Conservation (phyloP, 2,329 filamentous ascomycete species). For the Calycina marina region DNA sequence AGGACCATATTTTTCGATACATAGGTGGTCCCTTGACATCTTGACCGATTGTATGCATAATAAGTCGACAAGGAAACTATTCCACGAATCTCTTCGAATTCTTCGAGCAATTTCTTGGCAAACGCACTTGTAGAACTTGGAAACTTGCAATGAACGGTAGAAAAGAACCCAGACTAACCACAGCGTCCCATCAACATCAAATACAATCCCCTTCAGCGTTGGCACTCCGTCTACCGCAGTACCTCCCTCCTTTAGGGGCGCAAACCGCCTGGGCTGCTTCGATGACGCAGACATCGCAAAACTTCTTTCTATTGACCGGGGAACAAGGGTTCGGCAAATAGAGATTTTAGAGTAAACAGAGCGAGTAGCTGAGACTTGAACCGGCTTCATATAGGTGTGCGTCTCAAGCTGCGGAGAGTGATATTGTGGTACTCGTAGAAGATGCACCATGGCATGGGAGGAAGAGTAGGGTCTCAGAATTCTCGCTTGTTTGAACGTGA, state of each 20-base stretch:
- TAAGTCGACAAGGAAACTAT: background rate
- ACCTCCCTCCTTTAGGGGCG: slow-evolving; percentile 32
- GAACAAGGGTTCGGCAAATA: background rate
- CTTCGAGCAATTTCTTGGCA: background rate
- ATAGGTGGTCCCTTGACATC: background rate
- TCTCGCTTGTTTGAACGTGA: background rate
- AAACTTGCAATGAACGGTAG: too few species aligned
- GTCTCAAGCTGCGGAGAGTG: background rate
- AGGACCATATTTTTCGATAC: too few species aligned
- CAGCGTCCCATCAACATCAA: slow-evolving; percentile 90
- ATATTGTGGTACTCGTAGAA: background rate
- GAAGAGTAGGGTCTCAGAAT: background rate
- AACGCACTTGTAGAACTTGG: too few species aligned
- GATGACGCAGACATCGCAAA: slow-evolving; percentile 12
- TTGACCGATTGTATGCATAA: background rate
- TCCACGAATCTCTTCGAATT: background rate
- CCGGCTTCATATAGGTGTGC: background rate
- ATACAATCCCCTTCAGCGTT: slow-evolving; percentile 49
- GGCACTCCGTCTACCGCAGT: slow-evolving; percentile 23
- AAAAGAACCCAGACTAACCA: slow-evolving; percentile 56
- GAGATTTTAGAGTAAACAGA: too few species aligned
- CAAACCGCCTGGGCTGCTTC: slow-evolving; percentile 31
- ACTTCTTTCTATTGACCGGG: slow-evolving; percentile 1
- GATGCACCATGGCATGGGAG: background rate
- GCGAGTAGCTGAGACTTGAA: background rate